Evolutionary conservation across 164 flowering plant species (phyloP), one percentile per base, ranked within the genome.

Genomic region (Akebia trifoliata): DNA sequence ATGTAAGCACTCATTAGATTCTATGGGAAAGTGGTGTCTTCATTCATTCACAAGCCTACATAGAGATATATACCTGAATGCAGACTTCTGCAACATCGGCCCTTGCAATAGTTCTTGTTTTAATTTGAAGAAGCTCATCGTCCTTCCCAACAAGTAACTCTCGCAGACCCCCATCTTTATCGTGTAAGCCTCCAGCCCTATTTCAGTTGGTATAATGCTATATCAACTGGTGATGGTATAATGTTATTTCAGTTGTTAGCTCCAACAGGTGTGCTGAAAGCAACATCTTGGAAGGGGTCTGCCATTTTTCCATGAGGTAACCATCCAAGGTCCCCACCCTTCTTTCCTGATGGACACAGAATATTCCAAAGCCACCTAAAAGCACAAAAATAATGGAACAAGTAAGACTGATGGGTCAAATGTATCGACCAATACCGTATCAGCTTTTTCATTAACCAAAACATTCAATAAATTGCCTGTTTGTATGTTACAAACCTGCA

Each of bases 221-320:
- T 60, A 24, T 40, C 35, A 60, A 43, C 2, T 14, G 40, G 31
- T 14, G 15, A 24, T 26, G n/a, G n/a, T n/a, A n/a, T n/a, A n/a
- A n/a, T n/a, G n/a, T n/a, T n/a, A n/a, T n/a, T n/a, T n/a, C n/a
- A n/a, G 69, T 95, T 93, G 15, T 97, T 90, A 52, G 73, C 92
- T 64, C 97, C 97, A 72, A 93, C 71, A 17, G 69, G 76, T 2
- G 99, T 90, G 73, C 51, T 78, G 71, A 93, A 93, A 29, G 99
- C 96, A 69, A 93, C 99, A 14, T 93, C 99, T 71, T 93, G 99
- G 71, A 93, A 93, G 17, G 99, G 99, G 3, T 97, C 99, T 4
- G 99, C 99, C 99, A 93, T 93, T 75, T 93, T 93, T 26, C 99
- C 99, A 11, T 96, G 82, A 22, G 99, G 97, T 52, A 93, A 93